Conservation (phyloP, 768 basidiomycete genomes). For the Naganishia friedmannii region DNA sequence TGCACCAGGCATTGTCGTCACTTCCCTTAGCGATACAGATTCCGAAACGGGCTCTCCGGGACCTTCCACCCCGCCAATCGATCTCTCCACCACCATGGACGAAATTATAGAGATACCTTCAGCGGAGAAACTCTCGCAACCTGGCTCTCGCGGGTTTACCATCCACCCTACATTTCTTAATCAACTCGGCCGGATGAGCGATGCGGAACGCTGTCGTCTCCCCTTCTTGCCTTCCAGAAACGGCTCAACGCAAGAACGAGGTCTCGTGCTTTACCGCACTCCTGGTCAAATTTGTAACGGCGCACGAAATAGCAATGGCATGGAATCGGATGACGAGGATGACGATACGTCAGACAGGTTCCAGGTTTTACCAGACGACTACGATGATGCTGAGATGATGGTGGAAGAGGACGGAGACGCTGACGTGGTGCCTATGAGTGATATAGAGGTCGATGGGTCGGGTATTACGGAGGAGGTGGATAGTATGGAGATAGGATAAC, state of each 20-base stretch:
- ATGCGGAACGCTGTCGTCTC: neutral
- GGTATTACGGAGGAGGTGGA: slow-evolving; percentile 20
- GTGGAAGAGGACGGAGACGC: neutral
- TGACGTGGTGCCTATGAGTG: neutral
- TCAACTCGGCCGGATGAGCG: slow-evolving; percentile 17
- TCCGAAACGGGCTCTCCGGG: slow-evolving; percentile 6
- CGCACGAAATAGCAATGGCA: neutral
- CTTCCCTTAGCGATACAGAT: slow-evolving; percentile 27
- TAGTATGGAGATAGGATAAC: slow-evolving; percentile 19
- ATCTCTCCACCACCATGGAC: slow-evolving; percentile 11
- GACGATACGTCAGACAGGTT: neutral
- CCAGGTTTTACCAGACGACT: slow-evolving; percentile 16
- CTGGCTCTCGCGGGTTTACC: slow-evolving; percentile 28
- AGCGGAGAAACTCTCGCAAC: slow-evolving; percentile 15
- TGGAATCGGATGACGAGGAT: slow-evolving; percentile 24
- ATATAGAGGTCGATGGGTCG: slow-evolving; percentile 12
- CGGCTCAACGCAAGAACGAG: neutral
- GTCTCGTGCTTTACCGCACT: slow-evolving; percentile 1
- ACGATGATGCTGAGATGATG: neutral
- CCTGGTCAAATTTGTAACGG: neutral
- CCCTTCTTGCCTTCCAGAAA: neutral
- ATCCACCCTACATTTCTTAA: slow-evolving; percentile 28
- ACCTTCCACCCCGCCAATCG: slow-evolving; percentile 2
- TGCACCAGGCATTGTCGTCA: slow-evolving; percentile 26
- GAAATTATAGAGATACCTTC: slow-evolving; percentile 12